Percentiles rank a stretch among this genome's conserved stretches.
Evolutionary conservation across 176 grass and related monocot species (phyloP).

Genomic region (Musa schizocarpa): DNA sequence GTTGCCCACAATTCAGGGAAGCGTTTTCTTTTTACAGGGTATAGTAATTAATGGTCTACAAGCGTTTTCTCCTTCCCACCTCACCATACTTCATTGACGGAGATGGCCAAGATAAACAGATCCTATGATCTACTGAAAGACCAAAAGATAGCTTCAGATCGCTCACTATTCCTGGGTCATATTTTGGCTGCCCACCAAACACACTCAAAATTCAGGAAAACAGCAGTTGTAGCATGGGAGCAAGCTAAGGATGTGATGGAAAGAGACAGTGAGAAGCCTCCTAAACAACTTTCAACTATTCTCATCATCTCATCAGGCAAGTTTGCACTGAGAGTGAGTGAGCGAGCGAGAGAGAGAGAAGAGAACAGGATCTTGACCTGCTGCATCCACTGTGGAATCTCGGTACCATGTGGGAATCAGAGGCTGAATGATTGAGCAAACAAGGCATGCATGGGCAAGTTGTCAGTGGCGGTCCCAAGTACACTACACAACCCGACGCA

Average conservation of each 20-base stretch:
- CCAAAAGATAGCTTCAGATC: too few species aligned
- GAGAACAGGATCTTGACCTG: conserved; percentile 27
- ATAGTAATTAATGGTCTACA: too few species aligned
- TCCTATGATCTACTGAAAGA: too few species aligned
- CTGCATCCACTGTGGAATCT: conserved; percentile 26
- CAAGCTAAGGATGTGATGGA: neutral
- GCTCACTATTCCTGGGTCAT: too few species aligned
- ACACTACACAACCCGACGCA: conserved; percentile 9
- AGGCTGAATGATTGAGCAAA: conserved; percentile 32
- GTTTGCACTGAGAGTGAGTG: neutral
- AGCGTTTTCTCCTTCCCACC: neutral
- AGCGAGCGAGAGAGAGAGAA: neutral
- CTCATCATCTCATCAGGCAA: neutral
- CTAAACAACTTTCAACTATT: neutral
- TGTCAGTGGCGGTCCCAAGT: conserved; percentile 41
- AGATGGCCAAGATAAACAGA: too few species aligned
- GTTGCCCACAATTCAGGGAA: neutral
- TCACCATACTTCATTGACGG: neutral
- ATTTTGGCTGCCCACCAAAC: too few species aligned
- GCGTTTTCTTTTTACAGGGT: too few species aligned
- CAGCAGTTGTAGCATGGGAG: neutral
- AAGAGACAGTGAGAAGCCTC: neutral
- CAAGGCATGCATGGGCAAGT: conserved; percentile 28
- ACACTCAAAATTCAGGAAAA: neutral
- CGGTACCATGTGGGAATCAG: conserved; percentile 21